These are phyloP conservation scores for Tephrocybe sp. DNA, from an alignment of 768 basidiomycete genomes.

Conservation along the genomic window DNA sequence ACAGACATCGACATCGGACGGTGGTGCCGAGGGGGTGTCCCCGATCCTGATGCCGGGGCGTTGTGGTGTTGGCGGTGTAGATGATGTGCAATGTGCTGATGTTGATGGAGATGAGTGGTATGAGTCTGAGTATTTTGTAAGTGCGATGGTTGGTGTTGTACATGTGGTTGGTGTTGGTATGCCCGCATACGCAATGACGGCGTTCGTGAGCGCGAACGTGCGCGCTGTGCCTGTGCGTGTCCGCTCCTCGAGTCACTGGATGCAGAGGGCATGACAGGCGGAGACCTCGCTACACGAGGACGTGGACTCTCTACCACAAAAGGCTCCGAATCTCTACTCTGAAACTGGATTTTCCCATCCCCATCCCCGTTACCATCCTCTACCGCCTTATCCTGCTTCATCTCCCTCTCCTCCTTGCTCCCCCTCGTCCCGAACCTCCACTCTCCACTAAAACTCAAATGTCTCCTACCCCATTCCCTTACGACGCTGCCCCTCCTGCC, in stretches of 20 bases:
- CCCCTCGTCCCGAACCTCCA: conserved; percentile 38
- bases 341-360: conserved; percentile 17
- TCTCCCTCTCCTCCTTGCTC: conserved; percentile 12
- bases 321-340: conserved; percentile 5
- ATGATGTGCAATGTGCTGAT: background rate
- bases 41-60: conserved; percentile 20
- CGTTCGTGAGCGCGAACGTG: conserved; percentile 23
- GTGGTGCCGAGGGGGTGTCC: conserved; percentile 11
- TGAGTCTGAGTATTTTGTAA: background rate
- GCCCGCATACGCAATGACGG: conserved; percentile 25
- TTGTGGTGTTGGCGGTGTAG: conserved; percentile 25
- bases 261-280: background rate
- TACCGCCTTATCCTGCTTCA: background rate
- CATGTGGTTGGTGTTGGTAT: conserved; percentile 17
- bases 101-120: background rate
- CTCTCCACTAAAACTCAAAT: conserved; percentile 55
- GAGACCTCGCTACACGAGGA: background rate
- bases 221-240: conserved; percentile 1
- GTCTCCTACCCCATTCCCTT: conserved; percentile 55
- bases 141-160: conserved; percentile 9
- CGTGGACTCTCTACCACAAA: background rate
- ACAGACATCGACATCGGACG: background rate
- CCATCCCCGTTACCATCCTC: background rate
- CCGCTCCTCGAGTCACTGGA: background rate
- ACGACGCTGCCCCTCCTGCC: conserved; percentile 25